These are phyloP conservation scores for Neofusicoccum umdonicola DNA, from an alignment of 2,329 filamentous ascomycete genomes.

Conservation along the genomic window DNA sequence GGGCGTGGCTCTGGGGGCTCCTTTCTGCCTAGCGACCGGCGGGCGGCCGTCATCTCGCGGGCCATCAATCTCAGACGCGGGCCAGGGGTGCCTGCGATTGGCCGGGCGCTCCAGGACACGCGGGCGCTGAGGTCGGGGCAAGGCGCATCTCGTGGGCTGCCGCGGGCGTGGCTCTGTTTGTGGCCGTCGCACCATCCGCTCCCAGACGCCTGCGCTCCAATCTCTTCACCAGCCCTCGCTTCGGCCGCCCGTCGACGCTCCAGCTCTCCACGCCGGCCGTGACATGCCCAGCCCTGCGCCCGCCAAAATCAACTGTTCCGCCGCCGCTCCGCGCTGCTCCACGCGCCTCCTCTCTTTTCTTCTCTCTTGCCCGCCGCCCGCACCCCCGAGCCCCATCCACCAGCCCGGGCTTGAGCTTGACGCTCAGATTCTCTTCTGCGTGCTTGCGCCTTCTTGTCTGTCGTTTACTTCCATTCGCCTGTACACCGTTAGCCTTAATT, in stretches of 20 bases:
- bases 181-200: slow-evolving; percentile 13
- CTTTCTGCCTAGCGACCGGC: not conserved
- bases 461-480: slow-evolving; percentile 5
- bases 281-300: not conserved
- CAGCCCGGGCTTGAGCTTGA: slow-evolving; percentile 9
- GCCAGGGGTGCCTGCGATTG: slow-evolving; percentile 4
- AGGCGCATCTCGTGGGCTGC: slow-evolving; percentile 4
- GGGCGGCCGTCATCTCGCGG: not conserved
- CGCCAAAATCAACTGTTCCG: not conserved
- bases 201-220: not conserved
- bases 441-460: slow-evolving; percentile 10
- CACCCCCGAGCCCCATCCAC: not conserved
- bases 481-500: slow-evolving; percentile 13
- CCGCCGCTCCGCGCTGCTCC: not conserved
- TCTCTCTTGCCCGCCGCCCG: not conserved
- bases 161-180: slow-evolving; percentile 4
- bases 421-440: slow-evolving; percentile 7
- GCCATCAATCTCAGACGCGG: slow-evolving; percentile 10
- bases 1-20: not conserved
- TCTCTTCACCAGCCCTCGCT: slow-evolving; percentile 16
- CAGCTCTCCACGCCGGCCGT: not conserved
- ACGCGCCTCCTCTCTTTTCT: not conserved
- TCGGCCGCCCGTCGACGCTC: not conserved
- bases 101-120: slow-evolving; percentile 6
- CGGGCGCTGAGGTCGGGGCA: not conserved